Percentiles rank a stretch among this genome's conserved stretches.
Conservation (phyloP, 2,329 filamentous ascomycete genomes). For the Gliomastix tumulicola region DNA sequence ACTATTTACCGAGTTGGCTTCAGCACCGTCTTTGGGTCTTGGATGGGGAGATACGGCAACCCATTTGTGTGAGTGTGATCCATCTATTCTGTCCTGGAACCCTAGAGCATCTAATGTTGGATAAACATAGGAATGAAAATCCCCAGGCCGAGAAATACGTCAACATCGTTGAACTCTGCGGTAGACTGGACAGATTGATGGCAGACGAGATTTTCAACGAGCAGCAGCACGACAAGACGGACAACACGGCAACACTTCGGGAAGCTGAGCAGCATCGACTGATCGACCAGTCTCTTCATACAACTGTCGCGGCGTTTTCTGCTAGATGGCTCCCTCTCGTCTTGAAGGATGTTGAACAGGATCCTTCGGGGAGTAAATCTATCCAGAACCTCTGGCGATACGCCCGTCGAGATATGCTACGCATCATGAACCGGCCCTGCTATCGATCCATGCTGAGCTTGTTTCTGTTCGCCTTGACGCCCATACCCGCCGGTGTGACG, state of each 20-base stretch:
- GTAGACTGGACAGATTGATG: constrained; percentile 25
- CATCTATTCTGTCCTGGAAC: constrained; percentile 4
- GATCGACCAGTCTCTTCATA: constrained; percentile 16
- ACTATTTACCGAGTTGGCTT: constrained; percentile 25
- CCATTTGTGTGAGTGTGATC: constrained; percentile 26
- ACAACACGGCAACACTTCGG: constrained; percentile 1
- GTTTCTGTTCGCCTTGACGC: constrained; percentile 29
- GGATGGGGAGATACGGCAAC: constrained; percentile 32
- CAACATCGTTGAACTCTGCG: constrained; percentile 19
- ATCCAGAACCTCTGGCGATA: constrained; percentile 22
- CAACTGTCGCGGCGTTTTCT: constrained; percentile 17
- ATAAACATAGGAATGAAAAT: constrained; percentile 8
- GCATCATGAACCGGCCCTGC: constrained; percentile 29
- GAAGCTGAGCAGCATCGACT: constrained; percentile 10
- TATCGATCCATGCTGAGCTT: constrained; percentile 31
- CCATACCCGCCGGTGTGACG: constrained; percentile 27
- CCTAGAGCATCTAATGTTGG: no score
- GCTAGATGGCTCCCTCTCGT: constrained; percentile 19
- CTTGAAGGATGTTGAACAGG: constrained; percentile 1
- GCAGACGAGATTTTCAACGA: constrained; percentile 12
- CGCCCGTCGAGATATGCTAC: constrained; percentile 27
- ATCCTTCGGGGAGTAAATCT: constrained; percentile 7
- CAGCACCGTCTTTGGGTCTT: constrained; percentile 31
- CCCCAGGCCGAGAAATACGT: constrained; percentile 17
- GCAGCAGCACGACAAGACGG: constrained; percentile 1